These are phyloP conservation scores for Suillus sp. DNA, from an alignment of 768 basidiomycete genomes.

Conservation along the genomic window DNA sequence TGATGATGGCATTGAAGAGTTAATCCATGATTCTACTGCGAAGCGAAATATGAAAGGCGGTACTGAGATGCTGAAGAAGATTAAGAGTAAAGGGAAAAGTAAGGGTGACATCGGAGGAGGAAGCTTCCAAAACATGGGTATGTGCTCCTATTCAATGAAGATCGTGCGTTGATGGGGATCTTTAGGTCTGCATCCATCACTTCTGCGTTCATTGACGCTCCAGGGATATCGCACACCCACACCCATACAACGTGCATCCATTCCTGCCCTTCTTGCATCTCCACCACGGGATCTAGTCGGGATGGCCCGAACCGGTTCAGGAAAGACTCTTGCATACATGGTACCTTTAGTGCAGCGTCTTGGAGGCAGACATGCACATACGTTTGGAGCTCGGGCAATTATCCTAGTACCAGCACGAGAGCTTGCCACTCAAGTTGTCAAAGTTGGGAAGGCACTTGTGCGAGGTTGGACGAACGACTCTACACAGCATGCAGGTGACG, in stretches of 20 bases:
- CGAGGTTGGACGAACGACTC: conserved; percentile 71
- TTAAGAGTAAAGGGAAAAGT: conserved; percentile 68
- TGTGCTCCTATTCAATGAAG: conserved; percentile 27
- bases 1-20: conserved; percentile 61
- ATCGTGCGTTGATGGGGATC: conserved; percentile 9
- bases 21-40: conserved; percentile 69
- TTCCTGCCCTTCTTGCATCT: conserved; percentile 79
- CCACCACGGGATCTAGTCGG: conserved; percentile 94
- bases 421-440: conserved; percentile 89
- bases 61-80: conserved; percentile 73
- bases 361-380: conserved; percentile 73
- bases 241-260: conserved; percentile 90
- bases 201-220: conserved; percentile 84
- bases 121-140: conserved; percentile 96
- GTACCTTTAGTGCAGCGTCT: conserved; percentile 88
- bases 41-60: conserved; percentile 77
- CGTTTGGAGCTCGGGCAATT: conserved; percentile 84
- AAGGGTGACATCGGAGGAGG: conserved; percentile 89
- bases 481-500: conserved; percentile 69
- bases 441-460: conserved; percentile 93
- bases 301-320: conserved; percentile 98
- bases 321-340: conserved; percentile 96
- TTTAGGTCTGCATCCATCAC: conserved; percentile 77
- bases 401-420: conserved; percentile 93
- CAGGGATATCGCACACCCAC: conserved; percentile 95